A percentile compares a stretch with the other conserved stretches of the same genome.
Conservation (phyloP, 1,284 basidiomycete species). For the Tilletia indica region DNA sequence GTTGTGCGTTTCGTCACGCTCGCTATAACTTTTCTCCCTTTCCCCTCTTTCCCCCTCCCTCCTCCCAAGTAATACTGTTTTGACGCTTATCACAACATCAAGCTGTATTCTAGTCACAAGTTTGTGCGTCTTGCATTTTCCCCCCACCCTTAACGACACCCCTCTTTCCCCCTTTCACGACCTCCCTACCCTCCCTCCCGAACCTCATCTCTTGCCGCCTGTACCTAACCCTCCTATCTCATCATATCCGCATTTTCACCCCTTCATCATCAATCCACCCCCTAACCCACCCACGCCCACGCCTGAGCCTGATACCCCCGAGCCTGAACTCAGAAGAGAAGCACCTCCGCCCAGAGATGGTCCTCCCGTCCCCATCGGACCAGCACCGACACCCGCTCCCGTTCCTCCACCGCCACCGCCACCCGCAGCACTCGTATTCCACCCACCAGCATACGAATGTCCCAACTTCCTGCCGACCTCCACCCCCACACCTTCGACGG, state of each 20-base stretch:
- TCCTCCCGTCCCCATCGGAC: background rate
- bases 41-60: background rate
- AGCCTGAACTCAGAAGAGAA: background rate
- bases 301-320: background rate
- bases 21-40: background rate
- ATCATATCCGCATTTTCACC: background rate
- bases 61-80: too few species aligned
- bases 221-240: too few species aligned
- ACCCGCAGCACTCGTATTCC: background rate
- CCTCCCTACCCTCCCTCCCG: too few species aligned
- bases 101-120: too few species aligned
- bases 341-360: background rate
- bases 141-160: too few species aligned
- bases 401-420: background rate
- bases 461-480: background rate
- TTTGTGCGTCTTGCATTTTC: too few species aligned
- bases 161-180: too few species aligned
- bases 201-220: too few species aligned
- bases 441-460: slow-evolving; percentile 5
- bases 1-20: background rate
- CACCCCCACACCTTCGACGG: background rate
- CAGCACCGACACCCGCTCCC: background rate
- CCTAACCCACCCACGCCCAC: background rate
- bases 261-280: slow-evolving; percentile 17
- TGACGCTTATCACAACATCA: too few species aligned